Percentiles rank a stretch among this genome's conserved stretches.
Evolutionary conservation across 2,329 filamentous ascomycete species (phyloP).

Genomic region (Colletotrichum liriopes): DNA sequence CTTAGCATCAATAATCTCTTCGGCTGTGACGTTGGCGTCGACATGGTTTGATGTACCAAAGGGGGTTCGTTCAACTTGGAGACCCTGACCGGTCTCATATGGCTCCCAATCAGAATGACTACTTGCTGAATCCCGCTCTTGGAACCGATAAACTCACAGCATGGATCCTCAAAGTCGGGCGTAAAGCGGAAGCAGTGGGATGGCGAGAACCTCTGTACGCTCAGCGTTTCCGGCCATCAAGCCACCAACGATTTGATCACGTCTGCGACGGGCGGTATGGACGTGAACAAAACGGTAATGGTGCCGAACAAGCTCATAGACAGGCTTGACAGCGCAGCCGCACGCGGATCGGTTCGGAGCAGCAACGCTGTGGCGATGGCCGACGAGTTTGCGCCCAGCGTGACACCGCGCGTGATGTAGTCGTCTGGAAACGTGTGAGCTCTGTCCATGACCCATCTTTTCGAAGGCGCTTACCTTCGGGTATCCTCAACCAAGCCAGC

Average conservation of each 20-base stretch:
- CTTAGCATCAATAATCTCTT: too few species aligned
- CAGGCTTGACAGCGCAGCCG: slow-evolving; percentile 72
- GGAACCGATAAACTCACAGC: not conserved
- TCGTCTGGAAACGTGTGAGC: slow-evolving; percentile 60
- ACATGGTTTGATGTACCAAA: too few species aligned
- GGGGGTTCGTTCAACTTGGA: too few species aligned
- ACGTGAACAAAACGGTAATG: slow-evolving; percentile 71
- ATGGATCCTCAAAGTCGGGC: not conserved
- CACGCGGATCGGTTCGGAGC: slow-evolving; percentile 69
- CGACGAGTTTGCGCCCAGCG: slow-evolving; percentile 73
- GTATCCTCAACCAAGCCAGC: slow-evolving; percentile 65
- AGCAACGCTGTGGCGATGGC: slow-evolving; percentile 73
- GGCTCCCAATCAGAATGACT: not conserved
- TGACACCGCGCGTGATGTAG: slow-evolving; percentile 75
- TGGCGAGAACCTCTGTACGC: not conserved
- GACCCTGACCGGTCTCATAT: too few species aligned
- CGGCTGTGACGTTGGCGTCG: too few species aligned
- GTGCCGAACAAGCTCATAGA: slow-evolving; percentile 75
- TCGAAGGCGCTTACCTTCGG: slow-evolving; percentile 59
- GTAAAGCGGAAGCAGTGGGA: not conserved
- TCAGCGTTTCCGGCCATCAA: not conserved
- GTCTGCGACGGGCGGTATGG: slow-evolving; percentile 67
- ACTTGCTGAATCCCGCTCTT: not conserved
- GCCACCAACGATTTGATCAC: slow-evolving; percentile 63
- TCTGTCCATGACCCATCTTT: not conserved